Conservation (phyloP, 2,329 filamentous ascomycete species). For the Fusarium sp. region DNA sequence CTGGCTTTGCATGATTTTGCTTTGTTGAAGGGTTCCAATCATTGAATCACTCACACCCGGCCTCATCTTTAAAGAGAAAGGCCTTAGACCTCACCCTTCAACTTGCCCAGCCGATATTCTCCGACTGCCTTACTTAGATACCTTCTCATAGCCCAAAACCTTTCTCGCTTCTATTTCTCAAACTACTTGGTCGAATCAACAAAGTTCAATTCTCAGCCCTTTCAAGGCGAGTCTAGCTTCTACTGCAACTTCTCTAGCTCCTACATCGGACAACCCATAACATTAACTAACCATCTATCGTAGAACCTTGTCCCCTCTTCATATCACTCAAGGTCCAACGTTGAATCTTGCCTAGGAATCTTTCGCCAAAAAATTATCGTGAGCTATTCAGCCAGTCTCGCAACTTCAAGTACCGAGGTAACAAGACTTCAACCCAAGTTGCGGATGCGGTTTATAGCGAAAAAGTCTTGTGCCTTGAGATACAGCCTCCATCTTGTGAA, state of each 20-base stretch:
- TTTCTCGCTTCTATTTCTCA: slow-evolving; percentile 1
- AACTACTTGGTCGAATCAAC: slow-evolving; percentile 11
- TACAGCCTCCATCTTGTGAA: slow-evolving; percentile 1
- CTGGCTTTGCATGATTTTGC: slow-evolving; percentile 15
- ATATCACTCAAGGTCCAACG: slow-evolving; percentile 2
- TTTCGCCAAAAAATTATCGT: not conserved
- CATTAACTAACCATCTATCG: no score
- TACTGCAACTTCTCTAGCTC: slow-evolving; percentile 7
- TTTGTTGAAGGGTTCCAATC: slow-evolving; percentile 7
- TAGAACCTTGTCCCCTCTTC: slow-evolving; percentile 17
- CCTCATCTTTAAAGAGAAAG: not conserved
- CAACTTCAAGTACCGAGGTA: slow-evolving; percentile 1
- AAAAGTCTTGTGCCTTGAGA: slow-evolving; percentile 14
- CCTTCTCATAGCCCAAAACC: not conserved
- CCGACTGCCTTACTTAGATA: not conserved
- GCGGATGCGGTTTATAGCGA: slow-evolving; percentile 5
- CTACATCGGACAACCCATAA: slow-evolving; percentile 29
- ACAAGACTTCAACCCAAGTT: not conserved
- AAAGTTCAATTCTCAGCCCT: slow-evolving; percentile 3
- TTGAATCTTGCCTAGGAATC: slow-evolving; percentile 21
- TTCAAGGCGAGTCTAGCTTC: slow-evolving; percentile 31
- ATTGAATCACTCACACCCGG: slow-evolving; percentile 33
- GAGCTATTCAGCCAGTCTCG: slow-evolving; percentile 1
- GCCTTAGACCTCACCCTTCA: slow-evolving; percentile 2
- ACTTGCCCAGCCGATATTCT: slow-evolving; percentile 16